Evolutionary conservation across 257 asterid genomes (phyloP), one percentile per base, ranked within the genome.

Genomic region (Nicotiana tabacum): DNA sequence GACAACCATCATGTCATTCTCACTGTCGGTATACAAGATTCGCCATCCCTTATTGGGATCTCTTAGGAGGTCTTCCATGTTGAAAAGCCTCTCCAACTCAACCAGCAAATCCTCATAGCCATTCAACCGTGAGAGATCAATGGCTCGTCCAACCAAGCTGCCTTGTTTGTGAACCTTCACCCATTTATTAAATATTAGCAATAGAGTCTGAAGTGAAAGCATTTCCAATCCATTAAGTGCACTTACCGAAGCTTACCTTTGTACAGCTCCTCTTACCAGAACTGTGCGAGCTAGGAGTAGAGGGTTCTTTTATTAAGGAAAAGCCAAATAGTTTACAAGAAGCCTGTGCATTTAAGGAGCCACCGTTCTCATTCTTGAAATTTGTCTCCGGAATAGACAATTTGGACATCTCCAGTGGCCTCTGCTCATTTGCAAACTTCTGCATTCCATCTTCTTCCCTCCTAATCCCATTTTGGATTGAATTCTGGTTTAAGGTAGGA

Each of bases 91-190:
- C 84, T 96, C 99, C 21, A 96, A 90, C 83, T 96, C 99, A 37
- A 81, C 57, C 82, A 96, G 76, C 84, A 96, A 83, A 69, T 92
- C 98, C 29, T 84, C 91, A 18, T 96, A 94, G 60, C 98, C 88
- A 61, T 90, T 85, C 48, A 96, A 85, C 77, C 92, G 89, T 3
- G 97, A 92, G 77, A 96, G 95, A 90, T 96, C 95, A 81, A 96
- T 91, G 87, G 98, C 97, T 86, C 99, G 88, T 85, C 99, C 98
- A 79, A 96, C 97, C 90, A 92, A 82, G 89, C 91, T 94, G 56
- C 99, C 98, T 91, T 96, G 99, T 88, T 96, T 96, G 89, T 94
- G 98, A 89, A 96, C 99, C 98, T 96, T 87, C 84, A 83, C 48
- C 56, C 79, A 85, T 18, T 35, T 17, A 67, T 35, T 5, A 55